These are phyloP conservation scores for Venturia oleaginea DNA, from an alignment of 2,329 filamentous ascomycete species.

Conservation along the genomic window DNA sequence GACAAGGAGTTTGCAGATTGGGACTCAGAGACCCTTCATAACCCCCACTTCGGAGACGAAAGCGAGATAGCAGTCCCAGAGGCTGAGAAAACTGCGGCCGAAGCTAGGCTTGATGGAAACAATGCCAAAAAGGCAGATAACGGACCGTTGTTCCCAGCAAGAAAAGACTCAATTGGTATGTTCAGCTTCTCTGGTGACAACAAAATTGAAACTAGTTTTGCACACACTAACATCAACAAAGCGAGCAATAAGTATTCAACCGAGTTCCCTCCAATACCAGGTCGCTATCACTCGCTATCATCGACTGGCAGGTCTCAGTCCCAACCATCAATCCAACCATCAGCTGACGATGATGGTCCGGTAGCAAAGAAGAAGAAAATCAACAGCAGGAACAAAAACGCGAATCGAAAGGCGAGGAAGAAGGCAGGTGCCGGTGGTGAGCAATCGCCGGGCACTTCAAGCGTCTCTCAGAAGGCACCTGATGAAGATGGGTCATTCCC, in stretches of 20 bases:
- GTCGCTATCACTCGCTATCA: background rate
- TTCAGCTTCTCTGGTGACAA: background rate
- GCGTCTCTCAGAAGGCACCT: background rate
- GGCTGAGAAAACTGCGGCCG: background rate
- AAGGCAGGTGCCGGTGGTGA: background rate
- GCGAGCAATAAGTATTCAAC: background rate
- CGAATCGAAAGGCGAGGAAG: background rate
- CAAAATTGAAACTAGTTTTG: background rate
- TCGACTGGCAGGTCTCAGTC: background rate
- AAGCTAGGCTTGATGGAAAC: background rate
- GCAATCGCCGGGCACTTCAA: background rate
- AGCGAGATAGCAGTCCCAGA: background rate
- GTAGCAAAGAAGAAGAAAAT: background rate
- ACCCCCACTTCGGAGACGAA: background rate
- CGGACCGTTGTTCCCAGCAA: background rate
- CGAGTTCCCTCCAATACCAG: background rate
- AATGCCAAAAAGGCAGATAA: background rate
- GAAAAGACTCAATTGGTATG: background rate
- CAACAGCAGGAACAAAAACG: background rate
- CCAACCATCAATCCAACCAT: background rate
- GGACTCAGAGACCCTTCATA: background rate
- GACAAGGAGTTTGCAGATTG: background rate
- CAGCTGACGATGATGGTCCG: background rate
- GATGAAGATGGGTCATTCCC: background rate
- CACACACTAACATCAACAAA: background rate